Conservation (phyloP, 1,284 basidiomycete genomes). For the Cystobasidiaceae sp. region DNA sequence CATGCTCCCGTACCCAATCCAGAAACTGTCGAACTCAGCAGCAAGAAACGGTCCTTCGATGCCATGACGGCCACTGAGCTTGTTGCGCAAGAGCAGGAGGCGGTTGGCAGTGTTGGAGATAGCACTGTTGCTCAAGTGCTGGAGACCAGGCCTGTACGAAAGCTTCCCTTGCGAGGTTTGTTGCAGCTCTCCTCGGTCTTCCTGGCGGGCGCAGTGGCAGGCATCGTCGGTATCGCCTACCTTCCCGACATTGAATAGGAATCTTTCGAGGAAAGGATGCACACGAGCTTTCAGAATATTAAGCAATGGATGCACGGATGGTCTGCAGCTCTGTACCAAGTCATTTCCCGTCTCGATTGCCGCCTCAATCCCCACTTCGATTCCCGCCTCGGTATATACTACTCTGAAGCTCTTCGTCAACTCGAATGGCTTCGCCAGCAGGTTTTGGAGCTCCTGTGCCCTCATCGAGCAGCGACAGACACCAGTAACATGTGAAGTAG, state of each 20-base stretch:
- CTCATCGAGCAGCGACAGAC: too few relatives aligned
- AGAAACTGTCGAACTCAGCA: not conserved
- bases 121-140: too few relatives aligned
- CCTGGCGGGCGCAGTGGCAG: not conserved
- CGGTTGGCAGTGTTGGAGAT: too few relatives aligned
- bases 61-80: too few relatives aligned
- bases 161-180: not conserved
- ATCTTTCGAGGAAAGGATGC: not conserved
- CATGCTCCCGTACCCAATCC: not conserved
- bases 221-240: not conserved
- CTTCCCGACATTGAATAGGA: slow-evolving; percentile 10
- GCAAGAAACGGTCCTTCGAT: too few relatives aligned
- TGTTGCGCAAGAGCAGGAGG: too few relatives aligned
- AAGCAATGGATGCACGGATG: not conserved
- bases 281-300: not conserved
- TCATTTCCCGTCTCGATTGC: too few relatives aligned
- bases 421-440: too few relatives aligned
- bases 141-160: not conserved
- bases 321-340: not conserved
- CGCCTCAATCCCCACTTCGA: not conserved
- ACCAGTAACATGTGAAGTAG: too few relatives aligned
- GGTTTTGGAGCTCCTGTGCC: too few relatives aligned
- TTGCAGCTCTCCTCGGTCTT: not conserved
- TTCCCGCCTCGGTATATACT: not conserved
- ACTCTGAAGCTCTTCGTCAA: too few relatives aligned